These are phyloP conservation scores for Fusarium kyushuense DNA, from an alignment of 2,329 filamentous ascomycete species.

Conservation along the genomic window DNA sequence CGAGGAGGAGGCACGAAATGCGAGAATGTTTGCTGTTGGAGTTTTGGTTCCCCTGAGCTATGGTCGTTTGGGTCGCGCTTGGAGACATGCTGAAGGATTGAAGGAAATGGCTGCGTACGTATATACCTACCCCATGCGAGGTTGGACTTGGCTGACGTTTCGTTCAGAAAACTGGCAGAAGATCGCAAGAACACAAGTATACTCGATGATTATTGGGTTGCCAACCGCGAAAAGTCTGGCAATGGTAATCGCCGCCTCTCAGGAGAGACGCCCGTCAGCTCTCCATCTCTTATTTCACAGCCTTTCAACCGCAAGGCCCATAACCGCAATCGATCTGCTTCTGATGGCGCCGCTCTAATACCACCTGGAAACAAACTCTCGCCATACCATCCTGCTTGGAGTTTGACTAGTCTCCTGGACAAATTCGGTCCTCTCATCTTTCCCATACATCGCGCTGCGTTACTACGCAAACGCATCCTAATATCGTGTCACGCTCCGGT, in stretches of 20 bases:
- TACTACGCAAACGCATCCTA: slow-evolving; percentile 88
- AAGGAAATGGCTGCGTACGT: slow-evolving; percentile 78
- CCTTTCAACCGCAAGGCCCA: slow-evolving; percentile 58
- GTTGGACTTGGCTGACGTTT: slow-evolving; percentile 41
- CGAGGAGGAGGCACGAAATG: slow-evolving; percentile 82
- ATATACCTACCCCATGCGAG: slow-evolving; percentile 3
- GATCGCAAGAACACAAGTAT: slow-evolving; percentile 71
- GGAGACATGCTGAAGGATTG: slow-evolving; percentile 84
- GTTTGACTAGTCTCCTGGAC: slow-evolving; percentile 80
- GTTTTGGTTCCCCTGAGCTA: slow-evolving; percentile 87
- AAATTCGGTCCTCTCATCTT: slow-evolving; percentile 93
- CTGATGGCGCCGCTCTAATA: slow-evolving; percentile 70
- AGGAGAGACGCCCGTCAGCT: slow-evolving; percentile 64
- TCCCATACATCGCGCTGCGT: slow-evolving; percentile 86
- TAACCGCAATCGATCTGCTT: slow-evolving; percentile 69
- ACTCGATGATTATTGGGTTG: slow-evolving; percentile 85
- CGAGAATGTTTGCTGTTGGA: slow-evolving; percentile 92
- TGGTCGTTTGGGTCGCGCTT: slow-evolving; percentile 86
- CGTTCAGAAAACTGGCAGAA: slow-evolving; percentile 68
- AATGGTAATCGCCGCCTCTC: slow-evolving; percentile 50
- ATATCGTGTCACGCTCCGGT: slow-evolving; percentile 90
- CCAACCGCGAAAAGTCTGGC: slow-evolving; percentile 56
- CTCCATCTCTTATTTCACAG: slow-evolving; percentile 57
- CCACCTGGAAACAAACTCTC: slow-evolving; percentile 75
- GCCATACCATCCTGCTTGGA: slow-evolving; percentile 86